Conservation (phyloP, 2,329 filamentous ascomycete genomes). For the Aspergillus brasiliensis region DNA sequence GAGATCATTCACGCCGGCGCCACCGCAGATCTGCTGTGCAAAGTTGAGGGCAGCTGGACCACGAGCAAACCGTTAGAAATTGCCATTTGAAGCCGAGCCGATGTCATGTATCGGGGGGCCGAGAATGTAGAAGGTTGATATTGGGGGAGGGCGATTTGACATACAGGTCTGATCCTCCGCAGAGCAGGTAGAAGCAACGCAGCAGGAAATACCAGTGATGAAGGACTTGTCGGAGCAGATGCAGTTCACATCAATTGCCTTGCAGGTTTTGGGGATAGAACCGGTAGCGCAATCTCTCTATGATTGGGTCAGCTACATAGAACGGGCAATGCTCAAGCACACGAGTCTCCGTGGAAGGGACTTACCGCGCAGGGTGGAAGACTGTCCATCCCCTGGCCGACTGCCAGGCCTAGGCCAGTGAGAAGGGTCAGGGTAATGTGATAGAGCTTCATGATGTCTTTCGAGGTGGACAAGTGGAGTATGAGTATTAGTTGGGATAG, state of each 20-base stretch:
- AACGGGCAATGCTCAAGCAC: background rate
- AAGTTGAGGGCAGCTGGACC: constrained; percentile 36
- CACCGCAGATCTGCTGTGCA: constrained; percentile 42
- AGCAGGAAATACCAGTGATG: constrained; percentile 53
- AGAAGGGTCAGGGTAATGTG: constrained; percentile 56
- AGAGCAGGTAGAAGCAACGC: constrained; percentile 49
- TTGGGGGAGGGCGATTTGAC: constrained; percentile 7
- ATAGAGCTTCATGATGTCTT: constrained; percentile 52
- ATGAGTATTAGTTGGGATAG: background rate
- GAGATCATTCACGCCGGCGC: constrained; percentile 39
- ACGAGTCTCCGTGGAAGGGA: constrained; percentile 16
- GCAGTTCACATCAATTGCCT: constrained; percentile 48
- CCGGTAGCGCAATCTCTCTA: constrained; percentile 45
- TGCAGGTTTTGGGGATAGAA: constrained; percentile 44
- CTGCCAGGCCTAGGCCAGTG: constrained; percentile 52
- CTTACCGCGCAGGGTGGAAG: constrained; percentile 61
- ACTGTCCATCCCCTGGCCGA: constrained; percentile 48
- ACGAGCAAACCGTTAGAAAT: constrained; percentile 8
- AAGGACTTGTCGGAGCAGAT: constrained; percentile 53
- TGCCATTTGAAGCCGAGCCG: background rate
- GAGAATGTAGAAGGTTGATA: background rate
- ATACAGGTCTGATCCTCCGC: constrained; percentile 45
- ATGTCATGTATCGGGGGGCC: background rate
- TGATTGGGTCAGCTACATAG: constrained; percentile 5
- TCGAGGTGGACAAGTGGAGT: constrained; percentile 1